Base-by-base conservation (phyloP, 371 early-diverging fungal genomes). In the Agmasoma carcini region DNA sequence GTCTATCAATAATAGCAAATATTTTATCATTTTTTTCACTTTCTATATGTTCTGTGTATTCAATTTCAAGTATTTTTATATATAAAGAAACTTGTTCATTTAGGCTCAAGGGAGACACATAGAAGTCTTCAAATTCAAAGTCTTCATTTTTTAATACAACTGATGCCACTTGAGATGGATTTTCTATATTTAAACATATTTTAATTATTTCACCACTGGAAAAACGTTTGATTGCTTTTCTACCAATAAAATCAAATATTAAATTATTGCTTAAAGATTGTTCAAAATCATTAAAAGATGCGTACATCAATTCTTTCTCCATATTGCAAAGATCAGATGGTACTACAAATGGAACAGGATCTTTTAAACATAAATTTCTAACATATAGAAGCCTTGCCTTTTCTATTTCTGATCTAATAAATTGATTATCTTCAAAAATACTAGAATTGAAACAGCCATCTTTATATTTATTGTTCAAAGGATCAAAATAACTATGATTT, bases 1-100 rank as follows among this genome's bases (percentile, higher is more conserved):
- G 11, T 55, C 65, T 59, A 41, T 65, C 55, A 15, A 65, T n/a
- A 43, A 59, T 59, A n/a, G 67, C 58, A 14, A 52, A n/a, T 19
- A 61, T 14, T 20, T 61, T 33, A 29, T 40, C 15, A 14, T 53
- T 39, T 22, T 45, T 53, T 14, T 57, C 14, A 44, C 33, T 25
- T 0, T 30, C n/a, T 49, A 39, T 22, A 25, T 50, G 29, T 17
- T 56, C 59, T 5, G n/a, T 45, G 19, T 40, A 48, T 1, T 33
- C 23, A 26, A 61, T 44, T 19, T 43, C 47, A 34, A 49, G 50
- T 37, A 57, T 50, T 48, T 61, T 40, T 1, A 57, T 26, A 38
- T 29, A 30, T 12, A 61, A 39, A 33, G 27, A 30, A 6, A 46
- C 25, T 22, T 55, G 51, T 41, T 66, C 62, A 22, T 26, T 20